Conservation (phyloP, 805 yeast species). For the Naumovozyma dairenensis region DNA sequence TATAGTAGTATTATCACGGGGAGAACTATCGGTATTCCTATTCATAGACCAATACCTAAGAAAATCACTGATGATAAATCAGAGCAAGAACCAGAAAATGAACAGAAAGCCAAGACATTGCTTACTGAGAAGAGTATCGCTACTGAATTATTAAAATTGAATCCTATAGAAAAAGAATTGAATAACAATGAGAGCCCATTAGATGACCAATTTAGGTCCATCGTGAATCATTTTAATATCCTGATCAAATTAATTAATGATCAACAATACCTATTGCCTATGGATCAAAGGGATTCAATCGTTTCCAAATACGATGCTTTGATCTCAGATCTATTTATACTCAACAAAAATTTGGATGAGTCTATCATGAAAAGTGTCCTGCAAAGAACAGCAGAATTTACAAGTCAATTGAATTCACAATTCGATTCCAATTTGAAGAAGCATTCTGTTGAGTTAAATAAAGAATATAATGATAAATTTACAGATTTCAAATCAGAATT, state of each 20-base stretch:
- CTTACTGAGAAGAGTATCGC: background rate
- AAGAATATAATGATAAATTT: slow-evolving; percentile 50
- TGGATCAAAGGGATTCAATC: slow-evolving; percentile 11
- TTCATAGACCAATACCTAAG: slow-evolving; percentile 8
- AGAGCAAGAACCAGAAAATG: background rate
- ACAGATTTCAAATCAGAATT: slow-evolving; percentile 51
- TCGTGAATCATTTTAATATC: slow-evolving; percentile 18
- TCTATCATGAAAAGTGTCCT: slow-evolving; percentile 9
- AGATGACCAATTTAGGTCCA: background rate
- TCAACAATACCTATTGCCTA: slow-evolving; percentile 24
- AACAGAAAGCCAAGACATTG: background rate
- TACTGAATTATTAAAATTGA: background rate
- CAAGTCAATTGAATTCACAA: slow-evolving; percentile 16
- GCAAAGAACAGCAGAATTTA: slow-evolving; percentile 11
- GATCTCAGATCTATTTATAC: slow-evolving; percentile 7
- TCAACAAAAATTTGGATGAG: slow-evolving; percentile 10
- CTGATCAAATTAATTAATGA: slow-evolving; percentile 30
- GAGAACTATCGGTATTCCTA: slow-evolving; percentile 14
- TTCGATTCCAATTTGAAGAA: slow-evolving; percentile 19
- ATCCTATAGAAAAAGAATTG: background rate
- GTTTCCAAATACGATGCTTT: slow-evolving; percentile 11
- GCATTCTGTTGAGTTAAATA: slow-evolving; percentile 49
- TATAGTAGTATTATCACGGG: slow-evolving; percentile 18
- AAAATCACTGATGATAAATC: background rate
- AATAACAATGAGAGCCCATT: slow-evolving; percentile 1